Evolutionary conservation across 768 basidiomycete species (phyloP).

Genomic region (Russula sp.): DNA sequence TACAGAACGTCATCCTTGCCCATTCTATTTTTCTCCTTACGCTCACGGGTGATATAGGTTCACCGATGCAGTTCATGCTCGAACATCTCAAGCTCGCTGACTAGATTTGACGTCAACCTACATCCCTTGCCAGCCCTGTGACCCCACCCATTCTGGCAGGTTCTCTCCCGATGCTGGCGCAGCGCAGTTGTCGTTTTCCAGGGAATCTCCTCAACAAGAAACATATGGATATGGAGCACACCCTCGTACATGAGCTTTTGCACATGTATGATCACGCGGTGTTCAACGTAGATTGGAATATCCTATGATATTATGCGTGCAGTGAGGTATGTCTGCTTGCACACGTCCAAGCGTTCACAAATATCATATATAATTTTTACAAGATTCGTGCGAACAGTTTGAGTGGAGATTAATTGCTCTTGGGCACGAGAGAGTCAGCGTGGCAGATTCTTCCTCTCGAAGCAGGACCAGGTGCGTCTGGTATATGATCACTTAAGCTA

Average conservation of each 20-base stretch:
- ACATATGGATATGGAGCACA: conserved; percentile 94
- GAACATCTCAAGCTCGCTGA: conserved; percentile 77
- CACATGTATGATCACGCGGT: conserved; percentile 95
- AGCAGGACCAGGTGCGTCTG: conserved; percentile 83
- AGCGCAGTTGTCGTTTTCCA: conserved; percentile 84
- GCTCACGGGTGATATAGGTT: conserved; percentile 50
- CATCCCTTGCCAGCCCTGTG: conserved; percentile 84
- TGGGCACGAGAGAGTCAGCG: conserved; percentile 78
- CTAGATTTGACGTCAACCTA: conserved; percentile 68
- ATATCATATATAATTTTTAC: conserved; percentile 8
- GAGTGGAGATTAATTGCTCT: conserved; percentile 89
- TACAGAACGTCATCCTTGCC: conserved; percentile 42
- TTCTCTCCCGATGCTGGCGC: conserved; percentile 74
- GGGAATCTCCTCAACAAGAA: conserved; percentile 75
- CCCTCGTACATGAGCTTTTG: conserved; percentile 88
- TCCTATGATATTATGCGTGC: conserved; percentile 92
- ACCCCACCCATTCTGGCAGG: conserved; percentile 68
- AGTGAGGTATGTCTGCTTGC: conserved; percentile 70
- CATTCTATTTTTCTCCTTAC: background rate
- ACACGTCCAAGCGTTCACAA: conserved; percentile 18
- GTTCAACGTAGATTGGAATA: conserved; percentile 90
- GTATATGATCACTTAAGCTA: no score
- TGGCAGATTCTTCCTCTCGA: conserved; percentile 76
- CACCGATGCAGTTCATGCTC: conserved; percentile 85
- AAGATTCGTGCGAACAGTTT: conserved; percentile 95